These are phyloP conservation scores for Trichoderma harzianum DNA, from an alignment of 2,329 filamentous ascomycete species.

Conservation along the genomic window DNA sequence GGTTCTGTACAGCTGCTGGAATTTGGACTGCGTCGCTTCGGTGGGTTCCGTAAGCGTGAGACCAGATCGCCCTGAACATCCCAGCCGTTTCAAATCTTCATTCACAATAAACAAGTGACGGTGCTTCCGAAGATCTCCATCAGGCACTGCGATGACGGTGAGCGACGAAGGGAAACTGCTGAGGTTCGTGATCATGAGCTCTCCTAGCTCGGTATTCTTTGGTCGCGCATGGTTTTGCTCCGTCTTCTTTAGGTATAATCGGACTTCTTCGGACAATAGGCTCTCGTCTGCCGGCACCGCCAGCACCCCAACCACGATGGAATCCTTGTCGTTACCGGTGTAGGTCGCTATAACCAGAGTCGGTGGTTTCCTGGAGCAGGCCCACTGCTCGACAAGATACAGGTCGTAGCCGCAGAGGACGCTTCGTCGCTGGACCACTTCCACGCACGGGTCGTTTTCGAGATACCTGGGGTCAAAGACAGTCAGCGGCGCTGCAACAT, in stretches of 20 bases:
- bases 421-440: slow-evolving; percentile 68
- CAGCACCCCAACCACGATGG: slow-evolving; percentile 74
- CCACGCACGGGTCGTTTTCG: slow-evolving; percentile 76
- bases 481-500: neutral
- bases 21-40: slow-evolving; percentile 82
- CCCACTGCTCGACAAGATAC: slow-evolving; percentile 97
- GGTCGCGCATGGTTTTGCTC: slow-evolving; percentile 80
- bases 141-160: slow-evolving; percentile 86
- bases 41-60: slow-evolving; percentile 76
- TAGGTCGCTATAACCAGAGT: slow-evolving; percentile 92
- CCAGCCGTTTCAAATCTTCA: slow-evolving; percentile 86
- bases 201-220: slow-evolving; percentile 77
- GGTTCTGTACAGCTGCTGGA: slow-evolving; percentile 83
- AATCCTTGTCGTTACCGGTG: slow-evolving; percentile 79
- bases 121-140: slow-evolving; percentile 78
- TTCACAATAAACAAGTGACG: slow-evolving; percentile 88
- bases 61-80: slow-evolving; percentile 85
- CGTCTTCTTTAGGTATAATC: slow-evolving; percentile 81
- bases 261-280: slow-evolving; percentile 74
- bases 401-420: slow-evolving; percentile 81
- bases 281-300: slow-evolving; percentile 77
- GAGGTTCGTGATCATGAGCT: slow-evolving; percentile 90
- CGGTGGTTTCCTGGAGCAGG: slow-evolving; percentile 83
- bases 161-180: slow-evolving; percentile 88
- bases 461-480: slow-evolving; percentile 56